Evolutionary conservation across 1,139 yeast species (phyloP).

Genomic region (Magnusiomyces paraingens): DNA sequence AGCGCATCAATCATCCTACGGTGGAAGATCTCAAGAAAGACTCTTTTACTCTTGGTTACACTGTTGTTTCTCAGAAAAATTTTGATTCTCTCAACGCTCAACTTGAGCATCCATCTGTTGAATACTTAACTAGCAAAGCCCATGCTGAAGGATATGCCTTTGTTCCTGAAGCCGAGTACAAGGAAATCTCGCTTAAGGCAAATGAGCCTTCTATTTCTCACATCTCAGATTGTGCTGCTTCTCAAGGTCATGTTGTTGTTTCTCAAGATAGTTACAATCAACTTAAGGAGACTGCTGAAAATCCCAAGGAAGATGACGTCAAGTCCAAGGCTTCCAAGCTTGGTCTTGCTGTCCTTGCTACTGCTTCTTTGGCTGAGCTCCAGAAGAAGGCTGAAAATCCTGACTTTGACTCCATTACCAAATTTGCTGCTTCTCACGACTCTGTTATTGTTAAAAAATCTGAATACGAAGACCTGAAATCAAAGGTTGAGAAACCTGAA

Average conservation of each 20-base stretch:
- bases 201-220: conserved; percentile 37
- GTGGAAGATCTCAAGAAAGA: conserved; percentile 19
- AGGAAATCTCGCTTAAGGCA: conserved; percentile 28
- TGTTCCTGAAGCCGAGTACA: conserved; percentile 25
- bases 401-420: conserved; percentile 25
- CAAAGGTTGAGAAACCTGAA: conserved; percentile 16
- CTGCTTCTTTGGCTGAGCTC: conserved; percentile 33
- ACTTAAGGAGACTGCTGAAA: conserved; percentile 18
- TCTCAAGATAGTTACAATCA: conserved; percentile 24
- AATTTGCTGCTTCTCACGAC: conserved; percentile 29
- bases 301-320: conserved; percentile 25
- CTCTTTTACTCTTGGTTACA: conserved; percentile 31
- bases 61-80: conserved; percentile 24
- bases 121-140: conserved; percentile 3
- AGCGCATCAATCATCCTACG: conserved; percentile 16
- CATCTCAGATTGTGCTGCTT: conserved; percentile 33
- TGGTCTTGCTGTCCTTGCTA: conserved; percentile 22
- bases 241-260: conserved; percentile 12
- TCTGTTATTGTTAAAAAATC: conserved; percentile 28
- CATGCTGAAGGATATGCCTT: conserved; percentile 11
- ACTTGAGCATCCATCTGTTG: conserved; percentile 9
- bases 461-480: conserved; percentile 16
- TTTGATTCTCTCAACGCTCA: conserved; percentile 12
- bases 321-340: conserved; percentile 25
- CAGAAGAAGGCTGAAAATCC: conserved; percentile 30